Evolutionary conservation across 1,284 basidiomycete genomes (phyloP), one percentile per base, ranked within the genome.

Genomic region (Ceratobasidium sp.): DNA sequence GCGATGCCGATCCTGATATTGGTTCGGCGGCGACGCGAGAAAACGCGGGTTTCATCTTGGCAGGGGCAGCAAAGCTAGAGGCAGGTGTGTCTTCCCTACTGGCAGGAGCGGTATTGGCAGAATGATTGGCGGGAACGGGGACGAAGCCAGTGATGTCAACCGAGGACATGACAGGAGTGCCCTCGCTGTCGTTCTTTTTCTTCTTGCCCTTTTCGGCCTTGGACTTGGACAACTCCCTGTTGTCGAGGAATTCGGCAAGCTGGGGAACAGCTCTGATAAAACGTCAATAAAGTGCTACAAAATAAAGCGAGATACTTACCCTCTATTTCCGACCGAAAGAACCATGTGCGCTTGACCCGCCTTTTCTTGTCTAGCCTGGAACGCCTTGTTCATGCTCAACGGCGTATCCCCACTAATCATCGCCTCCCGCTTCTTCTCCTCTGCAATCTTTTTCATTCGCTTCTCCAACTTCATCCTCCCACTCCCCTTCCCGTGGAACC

Each of bases 381-480:
- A 98, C 18, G 96, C 96, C 80, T 89, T 90, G 81, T 92, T 95
- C 93, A 97, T 97, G 83, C 95, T 96, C 68, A 96, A 86, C 3
- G 97, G 96, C 9, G 96, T 98, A 86, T 98, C 97, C 2, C 95
- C 94, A 81, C 95, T 95, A 9, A 89, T 91, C 96, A 97, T 98
- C 13, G 95, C 93, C 81, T 91, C 90, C 84, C 94, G 90, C 88
- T 97, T 97, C 84, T 93, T 91, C 88, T 98, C 97, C 83, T 98
- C 95, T 28, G 93, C 95, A 81, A 98, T 97, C 88, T 95, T 96
- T 89, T 96, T 95, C 82, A 98, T 83, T 80, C 95, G 89, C 86
- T 97, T 97, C 88, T 97, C 96, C 49, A 93, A 96, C 89, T 98
- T 98, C 91, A 94, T 95, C 86, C 93, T 94, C 5, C 97, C 97